Conservation (phyloP, 306 rosid genomes). For the Castanea sativa region DNA sequence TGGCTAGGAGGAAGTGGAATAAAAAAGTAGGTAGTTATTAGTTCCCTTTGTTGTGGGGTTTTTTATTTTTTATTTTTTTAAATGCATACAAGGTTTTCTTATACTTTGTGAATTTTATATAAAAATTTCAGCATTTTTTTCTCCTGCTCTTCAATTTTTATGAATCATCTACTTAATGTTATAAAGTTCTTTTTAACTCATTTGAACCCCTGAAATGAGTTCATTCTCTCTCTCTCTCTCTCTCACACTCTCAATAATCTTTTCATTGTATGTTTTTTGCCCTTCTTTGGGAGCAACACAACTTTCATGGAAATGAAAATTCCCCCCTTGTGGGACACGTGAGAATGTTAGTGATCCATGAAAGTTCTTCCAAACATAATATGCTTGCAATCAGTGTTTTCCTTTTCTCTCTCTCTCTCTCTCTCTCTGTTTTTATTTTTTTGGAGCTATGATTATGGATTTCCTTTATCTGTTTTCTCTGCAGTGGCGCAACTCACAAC, state of each 20-base stretch:
- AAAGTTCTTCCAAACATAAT: background rate
- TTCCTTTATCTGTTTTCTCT: constrained; percentile 22
- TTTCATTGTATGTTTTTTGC: background rate
- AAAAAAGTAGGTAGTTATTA: no score
- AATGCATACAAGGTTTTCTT: no score
- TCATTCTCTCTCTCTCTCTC: no score
- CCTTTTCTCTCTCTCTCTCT: no score
- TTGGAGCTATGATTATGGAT: constrained; percentile 5
- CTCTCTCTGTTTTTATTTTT: background rate
- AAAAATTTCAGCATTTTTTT: no score
- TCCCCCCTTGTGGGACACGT: background rate
- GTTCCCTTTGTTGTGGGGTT: no score
- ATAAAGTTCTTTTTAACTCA: background rate
- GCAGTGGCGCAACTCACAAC: constrained; percentile 91
- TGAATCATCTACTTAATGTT: background rate
- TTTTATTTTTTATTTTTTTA: no score
- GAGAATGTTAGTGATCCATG: background rate
- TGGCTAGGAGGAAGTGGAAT: no score
- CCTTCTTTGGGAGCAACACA: background rate
- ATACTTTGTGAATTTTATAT: no score
- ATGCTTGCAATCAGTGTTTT: background rate
- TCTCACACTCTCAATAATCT: background rate
- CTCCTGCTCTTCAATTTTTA: no score
- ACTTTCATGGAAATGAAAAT: background rate
- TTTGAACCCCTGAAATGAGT: background rate